Percentiles rank a stretch among this genome's conserved stretches.
Conservation (phyloP, 108 stramenopile species). For the Fistulifera pelliculosa region DNA sequence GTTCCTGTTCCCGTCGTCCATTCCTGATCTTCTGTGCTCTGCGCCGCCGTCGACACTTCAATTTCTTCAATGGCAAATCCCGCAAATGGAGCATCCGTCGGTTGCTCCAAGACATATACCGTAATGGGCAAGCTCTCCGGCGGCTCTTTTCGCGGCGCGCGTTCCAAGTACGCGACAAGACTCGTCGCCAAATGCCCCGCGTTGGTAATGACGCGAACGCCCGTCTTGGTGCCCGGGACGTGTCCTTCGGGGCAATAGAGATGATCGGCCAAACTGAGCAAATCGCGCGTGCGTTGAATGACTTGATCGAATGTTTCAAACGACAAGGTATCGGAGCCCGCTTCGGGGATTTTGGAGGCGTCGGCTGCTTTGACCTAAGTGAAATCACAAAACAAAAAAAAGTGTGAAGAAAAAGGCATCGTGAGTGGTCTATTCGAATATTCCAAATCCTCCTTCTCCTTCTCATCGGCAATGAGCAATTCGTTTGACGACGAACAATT, state of each 20-base stretch:
- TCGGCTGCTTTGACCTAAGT: conserved; percentile 20
- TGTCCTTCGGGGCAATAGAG: conserved; percentile 83
- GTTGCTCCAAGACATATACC: conserved; percentile 58
- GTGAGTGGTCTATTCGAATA: neutral
- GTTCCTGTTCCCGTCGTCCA: conserved; percentile 13
- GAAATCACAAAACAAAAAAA: neutral
- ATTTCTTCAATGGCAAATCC: conserved; percentile 84
- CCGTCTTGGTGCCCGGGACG: conserved; percentile 59
- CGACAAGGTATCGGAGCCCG: conserved; percentile 58
- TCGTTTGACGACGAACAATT: neutral
- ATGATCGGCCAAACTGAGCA: conserved; percentile 43
- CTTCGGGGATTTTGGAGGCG: conserved; percentile 56
- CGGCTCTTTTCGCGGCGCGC: conserved; percentile 60
- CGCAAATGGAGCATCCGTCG: conserved; percentile 43
- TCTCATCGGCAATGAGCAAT: neutral
- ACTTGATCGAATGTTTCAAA: conserved; percentile 71
- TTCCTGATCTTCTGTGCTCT: neutral
- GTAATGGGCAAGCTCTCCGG: conserved; percentile 63
- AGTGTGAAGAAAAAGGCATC: conserved; percentile 5
- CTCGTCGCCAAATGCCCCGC: conserved; percentile 44
- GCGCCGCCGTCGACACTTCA: conserved; percentile 34
- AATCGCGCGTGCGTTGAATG: conserved; percentile 60
- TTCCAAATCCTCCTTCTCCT: no score
- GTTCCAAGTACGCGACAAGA: conserved; percentile 72
- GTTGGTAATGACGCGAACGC: conserved; percentile 78